phyloP scores from a whole-genome alignment of 2,329 filamentous ascomycete species.

The Podosphaera xanthii region DNA sequence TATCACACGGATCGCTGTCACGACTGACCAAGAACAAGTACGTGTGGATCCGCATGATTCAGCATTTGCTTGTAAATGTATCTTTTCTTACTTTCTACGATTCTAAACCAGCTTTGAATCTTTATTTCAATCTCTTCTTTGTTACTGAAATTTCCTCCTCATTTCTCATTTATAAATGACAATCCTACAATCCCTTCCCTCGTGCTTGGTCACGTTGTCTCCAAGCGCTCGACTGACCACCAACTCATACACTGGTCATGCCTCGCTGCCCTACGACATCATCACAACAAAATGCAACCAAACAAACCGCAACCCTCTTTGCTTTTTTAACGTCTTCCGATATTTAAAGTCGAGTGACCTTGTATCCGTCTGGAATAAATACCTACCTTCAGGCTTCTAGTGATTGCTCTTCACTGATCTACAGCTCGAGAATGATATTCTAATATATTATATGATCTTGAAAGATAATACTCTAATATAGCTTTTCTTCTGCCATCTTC shows the following conservation, averaged over 20 bases:
- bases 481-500: neutral
- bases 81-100: neutral
- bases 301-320: neutral
- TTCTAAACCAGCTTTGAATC: neutral
- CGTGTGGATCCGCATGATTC: constrained; percentile 1
- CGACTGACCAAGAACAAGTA: constrained; percentile 1
- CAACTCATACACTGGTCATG: neutral
- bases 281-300: neutral
- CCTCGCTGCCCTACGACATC: neutral
- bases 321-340: neutral
- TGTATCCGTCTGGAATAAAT: neutral
- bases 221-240: neutral
- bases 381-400: no score
- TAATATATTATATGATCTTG: neutral
- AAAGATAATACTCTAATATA: neutral
- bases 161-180: neutral
- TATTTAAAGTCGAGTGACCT: neutral
- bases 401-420: no score
- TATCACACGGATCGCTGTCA: neutral
- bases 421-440: no score
- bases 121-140: neutral
- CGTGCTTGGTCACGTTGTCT: neutral
- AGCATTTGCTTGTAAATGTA: neutral
- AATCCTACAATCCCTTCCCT: neutral
- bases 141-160: neutral